phyloP scores from a whole-genome alignment of 1,139 yeast genomes.

The Waltiozyma sp. region DNA sequence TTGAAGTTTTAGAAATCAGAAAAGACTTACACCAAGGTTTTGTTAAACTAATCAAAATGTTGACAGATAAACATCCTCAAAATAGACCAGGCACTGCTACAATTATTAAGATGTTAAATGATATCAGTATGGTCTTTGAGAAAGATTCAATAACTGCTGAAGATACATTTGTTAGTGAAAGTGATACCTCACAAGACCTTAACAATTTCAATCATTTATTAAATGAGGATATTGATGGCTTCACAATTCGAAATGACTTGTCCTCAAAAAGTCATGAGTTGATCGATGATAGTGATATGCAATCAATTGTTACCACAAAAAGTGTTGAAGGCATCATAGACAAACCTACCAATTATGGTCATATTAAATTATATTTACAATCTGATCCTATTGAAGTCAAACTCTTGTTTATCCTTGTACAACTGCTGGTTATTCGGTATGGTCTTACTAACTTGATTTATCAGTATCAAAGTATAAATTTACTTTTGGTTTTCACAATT shows the following conservation, averaged over 20 bases:
- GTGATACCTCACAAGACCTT: too few species aligned
- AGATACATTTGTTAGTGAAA: too few species aligned
- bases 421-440: neutral
- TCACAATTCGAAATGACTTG: neutral
- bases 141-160: neutral
- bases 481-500: neutral
- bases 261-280: neutral
- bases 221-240: too few species aligned
- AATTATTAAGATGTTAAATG: neutral
- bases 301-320: too few species aligned
- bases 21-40: constrained; percentile 30
- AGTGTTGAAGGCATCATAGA: neutral
- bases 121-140: neutral
- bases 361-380: neutral
- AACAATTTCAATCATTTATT: too few species aligned
- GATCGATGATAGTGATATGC: neutral
- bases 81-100: constrained; percentile 32
- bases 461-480: neutral
- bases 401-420: neutral
- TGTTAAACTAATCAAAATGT: constrained; percentile 25
- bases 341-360: neutral
- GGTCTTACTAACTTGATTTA: too few species aligned
- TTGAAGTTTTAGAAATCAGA: constrained; percentile 21
- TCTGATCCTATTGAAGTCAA: neutral
- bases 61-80: constrained; percentile 26